Conservation (phyloP, 257 asterid genomes). For the Nyctanthes arbortristis region DNA sequence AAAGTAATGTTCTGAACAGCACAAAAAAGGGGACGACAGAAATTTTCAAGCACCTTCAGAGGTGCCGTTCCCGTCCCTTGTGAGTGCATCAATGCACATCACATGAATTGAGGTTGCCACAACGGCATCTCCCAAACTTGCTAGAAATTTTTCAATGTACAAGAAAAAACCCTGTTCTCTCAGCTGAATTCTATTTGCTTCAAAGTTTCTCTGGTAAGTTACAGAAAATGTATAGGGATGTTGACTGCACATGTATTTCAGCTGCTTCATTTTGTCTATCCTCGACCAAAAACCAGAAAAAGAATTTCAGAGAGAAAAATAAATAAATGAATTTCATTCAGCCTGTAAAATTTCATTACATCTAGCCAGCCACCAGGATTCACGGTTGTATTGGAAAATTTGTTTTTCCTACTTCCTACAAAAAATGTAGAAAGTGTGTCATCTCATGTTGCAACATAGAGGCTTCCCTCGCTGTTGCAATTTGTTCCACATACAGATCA, state of each 20-base stretch:
- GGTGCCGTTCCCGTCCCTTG: too few relatives aligned
- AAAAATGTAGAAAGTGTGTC: slow-evolving; percentile 30
- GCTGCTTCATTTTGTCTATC: slow-evolving; percentile 24
- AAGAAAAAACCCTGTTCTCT: too few relatives aligned
- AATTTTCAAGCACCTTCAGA: too few relatives aligned
- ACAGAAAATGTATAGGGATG: slow-evolving; percentile 13
- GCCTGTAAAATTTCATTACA: slow-evolving; percentile 26
- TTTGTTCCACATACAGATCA: slow-evolving; percentile 87
- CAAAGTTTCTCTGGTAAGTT: too few relatives aligned
- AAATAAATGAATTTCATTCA: slow-evolving; percentile 12
- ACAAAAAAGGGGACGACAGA: too few relatives aligned
- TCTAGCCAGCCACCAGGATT: slow-evolving; percentile 27
- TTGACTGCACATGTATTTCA: slow-evolving; percentile 21
- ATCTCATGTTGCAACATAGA: slow-evolving; percentile 85
- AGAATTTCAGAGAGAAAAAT: not conserved
- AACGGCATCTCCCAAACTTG: too few relatives aligned
- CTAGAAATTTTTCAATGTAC: too few relatives aligned
- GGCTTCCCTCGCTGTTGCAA: slow-evolving; percentile 57
- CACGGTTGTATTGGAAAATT: slow-evolving; percentile 52
- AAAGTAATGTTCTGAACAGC: too few relatives aligned
- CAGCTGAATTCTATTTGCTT: too few relatives aligned
- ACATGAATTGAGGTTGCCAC: too few relatives aligned
- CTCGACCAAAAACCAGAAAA: slow-evolving; percentile 15
- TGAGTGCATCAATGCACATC: too few relatives aligned
- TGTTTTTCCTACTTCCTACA: slow-evolving; percentile 19